Base-by-base conservation (phyloP, 2,329 filamentous ascomycete genomes). In the Colletotrichum theobromicola region DNA sequence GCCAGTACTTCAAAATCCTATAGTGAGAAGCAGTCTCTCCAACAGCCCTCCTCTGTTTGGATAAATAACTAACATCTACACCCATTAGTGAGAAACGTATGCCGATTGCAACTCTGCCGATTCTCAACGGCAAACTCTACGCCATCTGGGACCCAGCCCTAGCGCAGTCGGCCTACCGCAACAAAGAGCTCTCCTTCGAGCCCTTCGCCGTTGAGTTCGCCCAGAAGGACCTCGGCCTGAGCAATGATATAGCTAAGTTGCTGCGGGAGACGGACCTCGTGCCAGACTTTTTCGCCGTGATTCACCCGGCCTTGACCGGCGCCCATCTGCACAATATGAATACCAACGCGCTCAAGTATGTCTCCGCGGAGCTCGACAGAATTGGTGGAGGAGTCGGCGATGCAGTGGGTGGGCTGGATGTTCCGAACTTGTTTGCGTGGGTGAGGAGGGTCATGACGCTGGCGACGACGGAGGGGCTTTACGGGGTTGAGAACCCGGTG, bases 91-190 rank as follows among this genome's bases (percentile, higher is more conserved):
- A 62, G 6, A 46, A 88, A 77, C 77, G 77, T 0, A 63, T 81
- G 50, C 79, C 78, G 5, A 85, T 87, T 70, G 86, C 83, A 64
- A 87, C 87, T 0, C 78, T 89, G 4, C 85, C 84, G 8, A 85
- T 88, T 80, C 80, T 87, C 37, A 83, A 80, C 63, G 78, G 81
- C 34, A 85, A 86, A 66, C 79, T 86, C 21, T 89, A 89, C 78
- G 77, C 85, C 28, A 82, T 88, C 26, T 84, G 80, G 30, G 82
- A 83, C 15, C 84, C 87, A 4, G 70, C 78, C 1, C 79, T 89
- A 7, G 79, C 85, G n/a, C 81, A 83, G 30, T 78, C 82, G 7
- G 82, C 85, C 10, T 81, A 87, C 50, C 84, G 85, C 30, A 81
- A 81, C 26, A 84, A 85, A 46, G 81, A 82, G 21, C 79, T 88